Conservation (phyloP, 441 rosid genomes). For the Sinapis alba region DNA sequence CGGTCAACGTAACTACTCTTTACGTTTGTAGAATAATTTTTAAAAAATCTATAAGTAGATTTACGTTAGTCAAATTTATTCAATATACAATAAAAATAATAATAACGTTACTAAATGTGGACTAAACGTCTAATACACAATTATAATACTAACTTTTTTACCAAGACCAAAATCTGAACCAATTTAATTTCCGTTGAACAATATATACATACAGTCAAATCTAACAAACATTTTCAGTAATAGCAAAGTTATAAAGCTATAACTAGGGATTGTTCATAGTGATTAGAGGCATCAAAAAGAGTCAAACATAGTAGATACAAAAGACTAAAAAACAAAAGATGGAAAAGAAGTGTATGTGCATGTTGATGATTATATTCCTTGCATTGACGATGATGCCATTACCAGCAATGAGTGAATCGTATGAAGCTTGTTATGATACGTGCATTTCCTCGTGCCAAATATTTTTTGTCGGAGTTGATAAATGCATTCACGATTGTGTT, state of each 20-base stretch:
- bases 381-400: background rate
- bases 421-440: background rate
- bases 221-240: background rate
- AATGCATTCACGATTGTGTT: background rate
- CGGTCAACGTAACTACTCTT: too few species aligned
- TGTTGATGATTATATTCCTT: background rate
- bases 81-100: too few species aligned
- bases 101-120: background rate
- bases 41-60: background rate
- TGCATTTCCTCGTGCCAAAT: background rate
- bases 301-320: background rate
- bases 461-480: background rate
- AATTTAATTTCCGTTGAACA: background rate
- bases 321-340: background rate
- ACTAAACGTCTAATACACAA: background rate
- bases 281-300: background rate
- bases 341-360: background rate
- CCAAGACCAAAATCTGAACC: background rate
- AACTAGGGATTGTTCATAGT: background rate
- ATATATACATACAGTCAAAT: background rate
- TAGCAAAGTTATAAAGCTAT: background rate
- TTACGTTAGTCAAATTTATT: background rate
- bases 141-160: background rate
- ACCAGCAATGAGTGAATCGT: background rate
- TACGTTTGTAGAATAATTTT: too few species aligned